Conservation (phyloP, 2,329 filamentous ascomycete species). For the Aspergillus hiratsukae region DNA sequence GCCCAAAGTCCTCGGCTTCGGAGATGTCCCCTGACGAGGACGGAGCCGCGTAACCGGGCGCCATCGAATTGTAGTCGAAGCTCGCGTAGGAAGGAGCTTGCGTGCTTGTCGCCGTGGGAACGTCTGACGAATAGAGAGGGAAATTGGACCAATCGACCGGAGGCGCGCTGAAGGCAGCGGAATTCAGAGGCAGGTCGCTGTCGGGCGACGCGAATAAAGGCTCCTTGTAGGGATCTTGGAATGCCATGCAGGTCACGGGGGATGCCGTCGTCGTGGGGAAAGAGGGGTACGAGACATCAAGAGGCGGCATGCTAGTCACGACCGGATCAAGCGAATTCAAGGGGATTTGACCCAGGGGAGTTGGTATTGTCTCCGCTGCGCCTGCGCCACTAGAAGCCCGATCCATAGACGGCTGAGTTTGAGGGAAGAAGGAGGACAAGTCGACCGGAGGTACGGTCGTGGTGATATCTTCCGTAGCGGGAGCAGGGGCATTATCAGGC, state of each 20-base stretch:
- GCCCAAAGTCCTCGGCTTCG: conserved; percentile 43
- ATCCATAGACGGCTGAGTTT: conserved; percentile 21
- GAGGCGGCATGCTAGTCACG: conserved; percentile 32
- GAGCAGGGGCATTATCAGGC: conserved; percentile 35
- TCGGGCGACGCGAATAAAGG: conserved; percentile 43
- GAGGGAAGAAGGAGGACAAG: conserved; percentile 29
- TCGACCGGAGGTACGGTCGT: conserved; percentile 24
- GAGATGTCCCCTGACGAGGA: conserved; percentile 49
- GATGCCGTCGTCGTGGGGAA: conserved; percentile 32
- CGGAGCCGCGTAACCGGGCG: conserved; percentile 36
- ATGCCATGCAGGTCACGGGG: conserved; percentile 32
- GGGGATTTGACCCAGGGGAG: conserved; percentile 26
- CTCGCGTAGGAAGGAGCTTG: conserved; percentile 45
- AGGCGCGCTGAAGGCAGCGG: conserved; percentile 38
- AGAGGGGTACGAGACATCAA: conserved; percentile 36
- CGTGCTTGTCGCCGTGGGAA: conserved; percentile 37
- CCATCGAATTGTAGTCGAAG: conserved; percentile 41
- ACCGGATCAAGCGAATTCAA: conserved; percentile 34
- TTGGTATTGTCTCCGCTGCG: conserved; percentile 19
- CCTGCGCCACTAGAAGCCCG: conserved; percentile 14
- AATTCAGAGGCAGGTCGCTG: conserved; percentile 35
- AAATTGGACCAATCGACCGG: conserved; percentile 48
- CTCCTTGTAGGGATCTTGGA: conserved; percentile 36
- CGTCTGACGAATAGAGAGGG: conserved; percentile 37
- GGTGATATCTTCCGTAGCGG: conserved; percentile 22